A percentile compares a stretch with the other conserved stretches of the same genome.
phyloP scores from a whole-genome alignment of 169 alveolate genomes.

The Blepharisma undulans region DNA sequence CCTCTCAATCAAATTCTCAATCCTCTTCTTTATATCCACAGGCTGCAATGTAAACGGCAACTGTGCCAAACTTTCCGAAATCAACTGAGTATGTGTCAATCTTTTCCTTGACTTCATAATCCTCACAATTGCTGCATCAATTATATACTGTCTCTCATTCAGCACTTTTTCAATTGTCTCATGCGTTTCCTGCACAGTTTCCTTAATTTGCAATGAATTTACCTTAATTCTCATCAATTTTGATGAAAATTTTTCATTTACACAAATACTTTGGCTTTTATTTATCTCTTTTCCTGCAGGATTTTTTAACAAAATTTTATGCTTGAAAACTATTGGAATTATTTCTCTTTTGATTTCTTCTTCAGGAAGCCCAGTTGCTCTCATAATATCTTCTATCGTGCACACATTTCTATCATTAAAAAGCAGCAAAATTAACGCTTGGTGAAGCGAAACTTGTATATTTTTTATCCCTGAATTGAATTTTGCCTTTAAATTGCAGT shows the following conservation, averaged over 20 bases:
- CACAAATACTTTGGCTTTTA: constrained; percentile 37
- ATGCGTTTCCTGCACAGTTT: constrained; percentile 65
- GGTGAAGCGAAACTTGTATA: constrained; percentile 24
- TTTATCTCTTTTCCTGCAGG: constrained; percentile 35
- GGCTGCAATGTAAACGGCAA: constrained; percentile 67
- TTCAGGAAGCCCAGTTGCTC: constrained; percentile 32
- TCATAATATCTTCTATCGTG: constrained; percentile 19
- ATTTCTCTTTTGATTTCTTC: constrained; percentile 34
- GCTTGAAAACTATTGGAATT: constrained; percentile 35
- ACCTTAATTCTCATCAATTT: constrained; percentile 50
- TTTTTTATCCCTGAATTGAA: constrained; percentile 24
- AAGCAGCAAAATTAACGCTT: constrained; percentile 41
- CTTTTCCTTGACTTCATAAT: constrained; percentile 70
- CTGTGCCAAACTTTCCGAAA: constrained; percentile 51
- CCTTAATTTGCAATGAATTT: constrained; percentile 55
- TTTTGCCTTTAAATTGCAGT: constrained; percentile 43
- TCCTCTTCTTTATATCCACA: constrained; percentile 77
- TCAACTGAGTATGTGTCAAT: constrained; percentile 53
- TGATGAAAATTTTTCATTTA: constrained; percentile 47
- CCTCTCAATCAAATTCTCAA: constrained; percentile 84
- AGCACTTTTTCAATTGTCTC: constrained; percentile 67
- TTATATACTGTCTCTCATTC: constrained; percentile 64
- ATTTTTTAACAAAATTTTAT: constrained; percentile 31
- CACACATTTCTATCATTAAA: constrained; percentile 34
- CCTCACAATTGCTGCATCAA: constrained; percentile 84